Conservation (phyloP, 2,329 filamentous ascomycete genomes). For the Pochonia chlamydosporia region DNA sequence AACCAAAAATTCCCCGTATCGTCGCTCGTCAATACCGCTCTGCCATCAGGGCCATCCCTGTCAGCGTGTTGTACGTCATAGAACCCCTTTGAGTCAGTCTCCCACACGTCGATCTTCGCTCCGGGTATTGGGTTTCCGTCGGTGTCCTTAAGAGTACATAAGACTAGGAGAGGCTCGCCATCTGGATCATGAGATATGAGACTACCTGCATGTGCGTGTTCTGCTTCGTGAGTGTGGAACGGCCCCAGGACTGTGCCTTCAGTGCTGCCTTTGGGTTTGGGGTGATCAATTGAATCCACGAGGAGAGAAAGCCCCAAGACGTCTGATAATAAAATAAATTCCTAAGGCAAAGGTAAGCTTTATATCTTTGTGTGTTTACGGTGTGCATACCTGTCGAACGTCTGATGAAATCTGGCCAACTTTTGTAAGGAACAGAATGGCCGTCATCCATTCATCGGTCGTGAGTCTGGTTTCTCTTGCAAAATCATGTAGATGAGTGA, state of each 20-base stretch:
- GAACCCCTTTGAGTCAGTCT: conserved; percentile 66
- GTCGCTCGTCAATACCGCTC: conserved; percentile 22
- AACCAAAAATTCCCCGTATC: conserved; percentile 40
- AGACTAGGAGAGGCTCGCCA: conserved; percentile 59
- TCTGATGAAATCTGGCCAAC: conserved; percentile 65
- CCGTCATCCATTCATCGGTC: conserved; percentile 68
- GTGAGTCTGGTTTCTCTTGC: conserved; percentile 68
- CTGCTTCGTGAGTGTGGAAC: conserved; percentile 72
- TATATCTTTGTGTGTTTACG: too few species aligned
- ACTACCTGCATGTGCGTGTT: conserved; percentile 43
- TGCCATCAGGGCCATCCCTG: conserved; percentile 34
- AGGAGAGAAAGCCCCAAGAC: conserved; percentile 68
- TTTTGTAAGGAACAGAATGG: conserved; percentile 60
- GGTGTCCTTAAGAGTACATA: conserved; percentile 61
- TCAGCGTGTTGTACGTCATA: conserved; percentile 71
- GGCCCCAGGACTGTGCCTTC: conserved; percentile 75
- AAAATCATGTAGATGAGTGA: conserved; percentile 71
- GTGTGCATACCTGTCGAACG: conserved; percentile 65
- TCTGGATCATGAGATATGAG: conserved; percentile 57
- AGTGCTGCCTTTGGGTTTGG: conserved; percentile 60
- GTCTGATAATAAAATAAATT: conserved; percentile 74
- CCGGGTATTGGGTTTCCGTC: conserved; percentile 51
- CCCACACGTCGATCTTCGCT: conserved; percentile 72
- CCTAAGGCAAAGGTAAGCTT: too few species aligned
- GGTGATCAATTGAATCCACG: conserved; percentile 71